Base-by-base conservation (phyloP, 208 protist genomes). In the Leishmania braziliensis region DNA sequence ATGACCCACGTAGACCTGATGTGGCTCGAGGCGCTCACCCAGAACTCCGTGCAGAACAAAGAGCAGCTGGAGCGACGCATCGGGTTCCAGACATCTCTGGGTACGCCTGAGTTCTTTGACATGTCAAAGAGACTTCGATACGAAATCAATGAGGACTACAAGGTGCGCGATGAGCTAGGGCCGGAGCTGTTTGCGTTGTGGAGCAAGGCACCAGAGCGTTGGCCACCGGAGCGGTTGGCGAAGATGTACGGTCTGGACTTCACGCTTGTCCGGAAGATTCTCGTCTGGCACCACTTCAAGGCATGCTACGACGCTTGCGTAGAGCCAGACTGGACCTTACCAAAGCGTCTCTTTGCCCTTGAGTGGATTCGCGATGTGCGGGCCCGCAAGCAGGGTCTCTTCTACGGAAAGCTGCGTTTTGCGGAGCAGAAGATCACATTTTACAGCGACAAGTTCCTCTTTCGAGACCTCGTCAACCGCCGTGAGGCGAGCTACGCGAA, bases 201-300 rank as follows among this genome's bases (percentile, higher is more conserved):
- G 94, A 96, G 92, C 75, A 98, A 98, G 85, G 95, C 96, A 26
- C 96, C 96, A 8, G 95, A 98, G 86, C 89, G 96, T 69, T 98
- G 96, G 95, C 96, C 96, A 46, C 96, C 96, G n/a, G 96, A 98
- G 81, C 89, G 96, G 20, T 82, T 98, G 53, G 92, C 96, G 50
- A 97, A 97, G 84, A 98, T 98, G 96, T 98, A 98, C 81, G 94
- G 95, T 10, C 86, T 98, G n/a, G 95, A 97, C 82, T 97, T 98
- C 81, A 98, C 95, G 5, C 83, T 97, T 18, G 93, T 97, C 56
- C 88, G 95, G 53, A 98, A 98, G 86, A 97, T 98, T 83, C 88
- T 98, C 68, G 94, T 98, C 54, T 97, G 95, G 95, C 96, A 98
- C 80, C 94, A 98, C 84, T 98, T 98, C 83, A 97, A 97, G 84